Conservation (phyloP, 805 yeast genomes). For the Kazachstania viticola region DNA sequence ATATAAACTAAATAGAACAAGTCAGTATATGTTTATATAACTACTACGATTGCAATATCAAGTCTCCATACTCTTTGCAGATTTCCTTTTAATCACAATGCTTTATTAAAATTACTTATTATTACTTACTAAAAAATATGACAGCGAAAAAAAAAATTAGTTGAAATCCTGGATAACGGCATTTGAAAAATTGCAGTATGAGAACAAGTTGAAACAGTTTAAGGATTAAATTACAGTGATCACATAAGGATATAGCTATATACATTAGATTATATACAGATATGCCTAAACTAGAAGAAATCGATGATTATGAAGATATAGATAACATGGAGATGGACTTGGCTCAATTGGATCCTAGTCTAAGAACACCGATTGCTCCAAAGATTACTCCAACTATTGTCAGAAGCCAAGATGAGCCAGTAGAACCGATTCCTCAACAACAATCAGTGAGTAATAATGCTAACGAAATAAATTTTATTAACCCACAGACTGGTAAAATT, state of each 20-base stretch:
- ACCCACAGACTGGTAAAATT: slow-evolving; percentile 22
- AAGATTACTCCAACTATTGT: slow-evolving; percentile 47
- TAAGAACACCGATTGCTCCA: slow-evolving; percentile 64
- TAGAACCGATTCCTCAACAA: slow-evolving; percentile 1
- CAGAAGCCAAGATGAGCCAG: slow-evolving; percentile 44
- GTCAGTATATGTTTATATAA: too few species aligned
- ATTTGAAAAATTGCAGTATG: background rate
- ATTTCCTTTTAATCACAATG: too few species aligned
- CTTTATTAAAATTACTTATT: too few species aligned
- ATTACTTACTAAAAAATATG: too few species aligned
- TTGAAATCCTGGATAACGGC: too few species aligned
- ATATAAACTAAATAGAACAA: too few species aligned
- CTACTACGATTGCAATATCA: too few species aligned
- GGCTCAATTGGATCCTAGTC: slow-evolving; percentile 72
- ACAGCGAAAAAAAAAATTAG: too few species aligned
- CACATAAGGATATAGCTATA: background rate
- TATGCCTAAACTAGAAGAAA: slow-evolving; percentile 66
- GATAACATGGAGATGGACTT: slow-evolving; percentile 90
- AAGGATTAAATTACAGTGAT: background rate
- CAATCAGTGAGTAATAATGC: background rate
- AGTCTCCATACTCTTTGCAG: too few species aligned
- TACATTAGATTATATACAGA: too few species aligned
- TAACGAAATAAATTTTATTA: slow-evolving; percentile 13
- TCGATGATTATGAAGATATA: slow-evolving; percentile 68
- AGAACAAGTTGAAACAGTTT: background rate